Evolutionary conservation across 768 basidiomycete species (phyloP).

Genomic region (Pholiota microspora): DNA sequence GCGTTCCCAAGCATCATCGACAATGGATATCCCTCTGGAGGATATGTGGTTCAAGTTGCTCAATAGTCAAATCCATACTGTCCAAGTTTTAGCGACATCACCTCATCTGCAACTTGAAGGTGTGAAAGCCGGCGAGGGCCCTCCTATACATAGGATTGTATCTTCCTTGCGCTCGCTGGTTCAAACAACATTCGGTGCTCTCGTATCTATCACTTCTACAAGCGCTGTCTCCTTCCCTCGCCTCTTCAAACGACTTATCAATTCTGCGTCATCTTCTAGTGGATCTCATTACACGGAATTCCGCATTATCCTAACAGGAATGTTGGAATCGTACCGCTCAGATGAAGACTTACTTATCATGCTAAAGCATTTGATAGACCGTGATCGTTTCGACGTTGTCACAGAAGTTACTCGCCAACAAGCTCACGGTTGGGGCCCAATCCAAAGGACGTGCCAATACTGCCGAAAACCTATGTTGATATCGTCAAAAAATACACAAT

Average conservation of each 20-base stretch:
- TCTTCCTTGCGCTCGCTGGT: constrained; percentile 68
- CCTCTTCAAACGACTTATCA: constrained; percentile 89
- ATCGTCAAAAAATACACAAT: neutral
- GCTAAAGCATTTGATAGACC: constrained; percentile 75
- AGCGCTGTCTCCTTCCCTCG: constrained; percentile 85
- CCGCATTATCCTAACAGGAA: constrained; percentile 86
- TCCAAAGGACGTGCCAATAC: constrained; percentile 43
- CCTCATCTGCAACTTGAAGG: neutral
- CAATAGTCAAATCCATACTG: constrained; percentile 74
- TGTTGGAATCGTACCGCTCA: constrained; percentile 91
- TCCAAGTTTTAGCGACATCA: constrained; percentile 52
- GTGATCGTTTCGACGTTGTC: constrained; percentile 78
- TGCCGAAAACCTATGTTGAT: constrained; percentile 46
- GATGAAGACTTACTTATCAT: constrained; percentile 90
- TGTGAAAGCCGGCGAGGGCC: neutral
- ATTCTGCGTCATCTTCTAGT: constrained; percentile 58
- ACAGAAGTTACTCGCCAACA: constrained; percentile 58
- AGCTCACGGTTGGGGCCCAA: constrained; percentile 58
- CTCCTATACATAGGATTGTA: constrained; percentile 31
- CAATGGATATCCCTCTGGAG: constrained; percentile 52
- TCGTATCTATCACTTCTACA: constrained; percentile 83
- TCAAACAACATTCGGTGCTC: constrained; percentile 78
- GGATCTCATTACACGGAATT: constrained; percentile 87
- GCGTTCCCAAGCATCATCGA: constrained; percentile 47
- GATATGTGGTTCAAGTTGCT: constrained; percentile 91